phyloP scores from a whole-genome alignment of 2,329 filamentous ascomycete genomes.

The Penicillium sp. region DNA sequence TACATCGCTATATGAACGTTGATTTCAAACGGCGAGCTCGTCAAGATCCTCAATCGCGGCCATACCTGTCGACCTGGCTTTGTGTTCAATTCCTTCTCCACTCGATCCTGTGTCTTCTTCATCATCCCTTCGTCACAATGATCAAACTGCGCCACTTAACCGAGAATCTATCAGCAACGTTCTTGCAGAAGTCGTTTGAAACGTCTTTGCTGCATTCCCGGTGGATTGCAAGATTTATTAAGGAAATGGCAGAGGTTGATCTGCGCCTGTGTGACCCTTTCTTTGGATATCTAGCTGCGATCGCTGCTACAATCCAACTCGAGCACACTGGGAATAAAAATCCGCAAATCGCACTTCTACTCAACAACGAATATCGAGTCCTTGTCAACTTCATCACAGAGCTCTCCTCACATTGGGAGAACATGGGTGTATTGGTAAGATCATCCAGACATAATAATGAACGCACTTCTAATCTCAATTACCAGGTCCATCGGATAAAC shows the following conservation, averaged over 20 bases:
- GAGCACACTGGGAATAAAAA: constrained; percentile 37
- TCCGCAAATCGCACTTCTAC: constrained; percentile 31
- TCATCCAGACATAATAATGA: too few relatives aligned
- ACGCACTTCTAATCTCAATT: neutral
- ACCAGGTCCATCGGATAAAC: constrained; percentile 29
- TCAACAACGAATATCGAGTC: constrained; percentile 33
- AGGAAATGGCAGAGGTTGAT: constrained; percentile 34
- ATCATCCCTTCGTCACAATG: constrained; percentile 39
- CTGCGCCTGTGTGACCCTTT: constrained; percentile 35
- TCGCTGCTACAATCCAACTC: constrained; percentile 38
- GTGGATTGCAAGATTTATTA: constrained; percentile 36
- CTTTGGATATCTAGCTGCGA: constrained; percentile 36
- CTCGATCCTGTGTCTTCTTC: constrained; percentile 32
- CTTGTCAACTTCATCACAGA: constrained; percentile 32
- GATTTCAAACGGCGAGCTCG: constrained; percentile 34
- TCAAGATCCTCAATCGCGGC: constrained; percentile 29
- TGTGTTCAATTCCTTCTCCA: constrained; percentile 39
- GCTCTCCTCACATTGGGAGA: constrained; percentile 31
- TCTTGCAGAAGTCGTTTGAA: constrained; percentile 38
- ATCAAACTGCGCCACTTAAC: constrained; percentile 35
- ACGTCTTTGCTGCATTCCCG: constrained; percentile 37
- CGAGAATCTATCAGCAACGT: constrained; percentile 34
- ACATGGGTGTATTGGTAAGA: constrained; percentile 32
- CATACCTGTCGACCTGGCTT: constrained; percentile 36
- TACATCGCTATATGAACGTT: constrained; percentile 37